Evolutionary conservation across 1,284 basidiomycete species (phyloP), one percentile per base, ranked within the genome.

Genomic region (Ganoderma resinaceum): DNA sequence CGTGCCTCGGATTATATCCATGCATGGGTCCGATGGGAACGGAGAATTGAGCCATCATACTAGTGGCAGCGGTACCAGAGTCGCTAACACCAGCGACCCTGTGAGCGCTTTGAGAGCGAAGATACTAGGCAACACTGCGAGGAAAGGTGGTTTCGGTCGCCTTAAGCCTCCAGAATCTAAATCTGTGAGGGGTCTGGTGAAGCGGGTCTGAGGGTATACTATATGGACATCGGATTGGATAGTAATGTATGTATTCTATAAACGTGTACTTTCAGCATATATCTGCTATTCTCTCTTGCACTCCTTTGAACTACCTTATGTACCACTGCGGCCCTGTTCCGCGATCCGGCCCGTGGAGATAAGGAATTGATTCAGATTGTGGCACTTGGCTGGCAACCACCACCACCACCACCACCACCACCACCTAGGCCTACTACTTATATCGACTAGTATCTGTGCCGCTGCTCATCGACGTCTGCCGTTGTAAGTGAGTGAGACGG

Each of bases 81-180:
- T 4, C n/a, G 12, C 35, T 12, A 40, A 40, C n/a, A 60, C 43
- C 37, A 33, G 73, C n/a, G 80, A 79, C 42, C 74, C 84, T 1
- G 73, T 86, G 58, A 77, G 81, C 18, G 80, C 83, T 1, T 76
- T 92, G 37, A 85, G 86, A 62, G 85, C 86, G 29, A 86, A 86
- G 68, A 84, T 92, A 58, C 77, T 92, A 60, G 80, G 82, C 53
- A 91, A 91, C 52, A 80, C 78, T 1, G 77, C 77, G 9, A 73
- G 75, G 14, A 76, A 75, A 49, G 64, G 62, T 37, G 63, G 66
- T 31, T 29, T 69, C 14, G 60, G 70, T 26, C 68, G 72, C 14
- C 12, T 65, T 23, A 78, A 76, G 64, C 75, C 76, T 40, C 71
- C 74, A 20, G 73, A 74, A 33, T 26, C 49, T 26, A 73, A 71